Conservation (phyloP, 1,139 yeast species). For the Komagataea norvegica region DNA sequence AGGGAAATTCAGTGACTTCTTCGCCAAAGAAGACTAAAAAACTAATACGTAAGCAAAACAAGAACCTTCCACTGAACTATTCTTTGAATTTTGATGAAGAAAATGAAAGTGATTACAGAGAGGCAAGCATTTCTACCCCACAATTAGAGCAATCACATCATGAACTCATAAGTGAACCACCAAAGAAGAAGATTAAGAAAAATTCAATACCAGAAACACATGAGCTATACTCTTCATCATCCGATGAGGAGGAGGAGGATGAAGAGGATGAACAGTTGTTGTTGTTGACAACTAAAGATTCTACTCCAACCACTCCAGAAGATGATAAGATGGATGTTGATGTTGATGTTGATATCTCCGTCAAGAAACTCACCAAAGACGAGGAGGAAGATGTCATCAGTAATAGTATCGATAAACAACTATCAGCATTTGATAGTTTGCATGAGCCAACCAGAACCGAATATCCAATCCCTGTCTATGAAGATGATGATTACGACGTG, state of each 20-base stretch:
- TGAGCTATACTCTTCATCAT: slow-evolving; percentile 25
- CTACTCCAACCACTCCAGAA: slow-evolving; percentile 33
- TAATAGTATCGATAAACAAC: too few species aligned
- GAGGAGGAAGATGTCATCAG: slow-evolving; percentile 12
- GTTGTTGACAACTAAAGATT: slow-evolving; percentile 20
- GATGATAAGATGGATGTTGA: slow-evolving; percentile 24
- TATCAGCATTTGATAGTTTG: slow-evolving; percentile 32
- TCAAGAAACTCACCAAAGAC: too few species aligned
- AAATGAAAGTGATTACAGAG: slow-evolving; percentile 36
- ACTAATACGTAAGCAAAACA: slow-evolving; percentile 12
- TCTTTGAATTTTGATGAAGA: slow-evolving; percentile 57
- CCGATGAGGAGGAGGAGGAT: slow-evolving; percentile 35
- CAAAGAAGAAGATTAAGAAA: slow-evolving; percentile 19
- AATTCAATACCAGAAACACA: background rate
- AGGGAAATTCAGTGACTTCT: slow-evolving; percentile 8
- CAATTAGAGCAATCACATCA: slow-evolving; percentile 19
- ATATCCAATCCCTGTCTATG: slow-evolving; percentile 48
- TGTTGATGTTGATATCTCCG: slow-evolving; percentile 3
- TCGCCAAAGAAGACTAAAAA: slow-evolving; percentile 8
- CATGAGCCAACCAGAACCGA: slow-evolving; percentile 41
- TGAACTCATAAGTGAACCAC: slow-evolving; percentile 27
- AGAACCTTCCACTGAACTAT: slow-evolving; percentile 63
- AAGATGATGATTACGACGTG: slow-evolving; percentile 33
- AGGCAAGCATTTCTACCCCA: slow-evolving; percentile 40
- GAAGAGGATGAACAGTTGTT: slow-evolving; percentile 19